phyloP scores from a whole-genome alignment of 2,329 filamentous ascomycete genomes.

The Claviceps sp. region DNA sequence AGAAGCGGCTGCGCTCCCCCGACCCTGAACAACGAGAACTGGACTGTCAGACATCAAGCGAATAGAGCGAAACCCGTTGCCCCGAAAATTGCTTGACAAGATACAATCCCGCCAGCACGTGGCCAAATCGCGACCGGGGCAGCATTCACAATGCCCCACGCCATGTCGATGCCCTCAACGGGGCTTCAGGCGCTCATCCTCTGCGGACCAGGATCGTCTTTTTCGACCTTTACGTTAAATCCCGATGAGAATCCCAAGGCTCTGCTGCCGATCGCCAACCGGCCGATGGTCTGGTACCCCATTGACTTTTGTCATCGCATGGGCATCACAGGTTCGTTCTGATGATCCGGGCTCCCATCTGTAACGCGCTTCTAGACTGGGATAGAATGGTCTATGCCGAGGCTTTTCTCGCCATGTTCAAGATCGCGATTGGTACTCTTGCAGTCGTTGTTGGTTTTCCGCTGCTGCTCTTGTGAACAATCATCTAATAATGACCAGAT shows the following conservation, averaged over 20 bases:
- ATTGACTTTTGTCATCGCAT: slow-evolving; percentile 75
- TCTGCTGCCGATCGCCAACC: slow-evolving; percentile 67
- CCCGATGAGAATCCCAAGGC: slow-evolving; percentile 73
- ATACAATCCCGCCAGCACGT: background rate
- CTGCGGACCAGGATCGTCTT: slow-evolving; percentile 69
- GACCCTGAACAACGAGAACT: background rate
- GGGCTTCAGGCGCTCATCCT: slow-evolving; percentile 75
- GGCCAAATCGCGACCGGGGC: background rate
- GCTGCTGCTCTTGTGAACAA: no score
- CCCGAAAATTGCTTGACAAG: background rate
- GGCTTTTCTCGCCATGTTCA: background rate
- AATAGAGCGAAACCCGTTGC: background rate
- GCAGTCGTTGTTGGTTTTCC: background rate
- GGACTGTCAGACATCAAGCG: background rate
- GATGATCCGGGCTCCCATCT: background rate
- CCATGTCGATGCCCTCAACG: slow-evolving; percentile 55
- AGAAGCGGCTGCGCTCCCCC: background rate
- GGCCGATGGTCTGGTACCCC: slow-evolving; percentile 84
- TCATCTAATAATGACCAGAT: slow-evolving; percentile 23
- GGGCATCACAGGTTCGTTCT: slow-evolving; percentile 54
- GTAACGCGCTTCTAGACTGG: background rate
- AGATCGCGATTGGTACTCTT: background rate
- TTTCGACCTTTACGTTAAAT: slow-evolving; percentile 70
- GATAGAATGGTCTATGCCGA: background rate
- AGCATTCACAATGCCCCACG: slow-evolving; percentile 52